These are phyloP conservation scores for Fusarium sp. DNA, from an alignment of 2,329 filamentous ascomycete species.

Conservation along the genomic window DNA sequence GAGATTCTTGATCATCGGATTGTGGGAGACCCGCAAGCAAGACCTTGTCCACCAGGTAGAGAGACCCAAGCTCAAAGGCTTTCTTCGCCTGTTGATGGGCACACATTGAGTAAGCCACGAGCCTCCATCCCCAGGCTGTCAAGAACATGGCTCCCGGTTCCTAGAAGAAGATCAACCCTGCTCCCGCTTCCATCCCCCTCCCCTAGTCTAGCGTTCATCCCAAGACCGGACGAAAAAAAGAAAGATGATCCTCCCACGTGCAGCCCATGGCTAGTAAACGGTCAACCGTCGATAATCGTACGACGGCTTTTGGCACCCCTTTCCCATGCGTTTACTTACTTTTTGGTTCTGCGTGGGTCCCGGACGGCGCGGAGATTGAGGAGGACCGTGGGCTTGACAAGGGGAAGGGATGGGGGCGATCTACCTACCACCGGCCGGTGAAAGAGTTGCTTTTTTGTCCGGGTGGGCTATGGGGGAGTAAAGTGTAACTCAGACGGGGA, in stretches of 20 bases:
- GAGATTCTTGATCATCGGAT: background rate
- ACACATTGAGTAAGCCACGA: background rate
- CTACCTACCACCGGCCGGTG: background rate
- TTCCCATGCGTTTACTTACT: background rate
- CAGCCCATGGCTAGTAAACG: background rate
- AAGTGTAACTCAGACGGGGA: background rate
- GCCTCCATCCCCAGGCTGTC: background rate
- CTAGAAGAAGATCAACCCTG: conserved; percentile 4
- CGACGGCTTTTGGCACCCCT: conserved; percentile 12
- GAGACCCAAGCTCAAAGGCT: background rate
- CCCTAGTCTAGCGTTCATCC: conserved; percentile 21
- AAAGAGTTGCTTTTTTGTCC: background rate
- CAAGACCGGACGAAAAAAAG: background rate
- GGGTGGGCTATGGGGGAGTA: background rate
- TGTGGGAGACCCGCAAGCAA: background rate
- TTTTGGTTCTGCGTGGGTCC: conserved; percentile 7
- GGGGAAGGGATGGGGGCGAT: background rate
- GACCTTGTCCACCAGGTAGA: background rate
- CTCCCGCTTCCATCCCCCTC: conserved; percentile 3
- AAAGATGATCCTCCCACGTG: background rate
- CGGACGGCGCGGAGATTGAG: conserved; percentile 30
- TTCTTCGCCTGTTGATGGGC: background rate
- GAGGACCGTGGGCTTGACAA: conserved; percentile 20
- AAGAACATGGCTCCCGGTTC: background rate
- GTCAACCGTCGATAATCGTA: conserved; percentile 26